A percentile compares a stretch with the other conserved stretches of the same genome.
Evolutionary conservation across 805 yeast species (phyloP).

Genomic region (Wickerhamiella bombiphila): DNA sequence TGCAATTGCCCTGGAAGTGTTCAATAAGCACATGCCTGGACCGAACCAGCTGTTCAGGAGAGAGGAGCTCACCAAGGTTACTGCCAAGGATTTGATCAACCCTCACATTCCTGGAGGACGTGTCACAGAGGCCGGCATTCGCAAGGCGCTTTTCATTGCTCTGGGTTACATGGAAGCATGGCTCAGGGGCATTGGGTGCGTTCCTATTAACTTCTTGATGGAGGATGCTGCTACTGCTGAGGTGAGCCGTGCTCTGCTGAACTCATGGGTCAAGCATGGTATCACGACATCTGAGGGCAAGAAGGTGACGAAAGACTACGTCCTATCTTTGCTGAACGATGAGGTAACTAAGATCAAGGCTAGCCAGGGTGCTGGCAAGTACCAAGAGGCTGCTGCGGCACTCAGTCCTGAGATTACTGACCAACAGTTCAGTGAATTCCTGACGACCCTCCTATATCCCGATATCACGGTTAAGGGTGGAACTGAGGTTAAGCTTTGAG

Average conservation of each 20-base stretch:
- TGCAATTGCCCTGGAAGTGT: slow-evolving; percentile 47
- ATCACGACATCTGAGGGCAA: slow-evolving; percentile 41
- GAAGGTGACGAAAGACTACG: slow-evolving; percentile 37
- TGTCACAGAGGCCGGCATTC: slow-evolving; percentile 52
- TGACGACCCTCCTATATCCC: slow-evolving; percentile 50
- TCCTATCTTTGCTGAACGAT: slow-evolving; percentile 36
- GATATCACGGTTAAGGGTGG: slow-evolving; percentile 28
- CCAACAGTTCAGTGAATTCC: slow-evolving; percentile 48
- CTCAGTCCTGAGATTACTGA: slow-evolving; percentile 52
- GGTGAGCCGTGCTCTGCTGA: slow-evolving; percentile 56
- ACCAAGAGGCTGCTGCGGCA: slow-evolving; percentile 39
- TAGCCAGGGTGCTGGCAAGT: slow-evolving; percentile 35
- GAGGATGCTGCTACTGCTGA: slow-evolving; percentile 72
- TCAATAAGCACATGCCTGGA: slow-evolving; percentile 62
- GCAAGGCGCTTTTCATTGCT: slow-evolving; percentile 48
- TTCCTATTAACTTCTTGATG: slow-evolving; percentile 61
- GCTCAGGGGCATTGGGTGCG: slow-evolving; percentile 59
- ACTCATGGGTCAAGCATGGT: slow-evolving; percentile 63
- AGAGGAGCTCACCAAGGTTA: slow-evolving; percentile 34
- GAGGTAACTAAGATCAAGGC: slow-evolving; percentile 39
- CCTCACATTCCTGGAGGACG: slow-evolving; percentile 44
- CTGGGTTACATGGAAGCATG: slow-evolving; percentile 60
- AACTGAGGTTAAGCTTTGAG: slow-evolving; percentile 19
- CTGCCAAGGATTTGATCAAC: slow-evolving; percentile 46
- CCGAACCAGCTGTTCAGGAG: slow-evolving; percentile 54